Percentiles rank a stretch among this genome's conserved stretches.
Conservation (phyloP, 164 flowering plant genomes). For the Berberis thunbergii region DNA sequence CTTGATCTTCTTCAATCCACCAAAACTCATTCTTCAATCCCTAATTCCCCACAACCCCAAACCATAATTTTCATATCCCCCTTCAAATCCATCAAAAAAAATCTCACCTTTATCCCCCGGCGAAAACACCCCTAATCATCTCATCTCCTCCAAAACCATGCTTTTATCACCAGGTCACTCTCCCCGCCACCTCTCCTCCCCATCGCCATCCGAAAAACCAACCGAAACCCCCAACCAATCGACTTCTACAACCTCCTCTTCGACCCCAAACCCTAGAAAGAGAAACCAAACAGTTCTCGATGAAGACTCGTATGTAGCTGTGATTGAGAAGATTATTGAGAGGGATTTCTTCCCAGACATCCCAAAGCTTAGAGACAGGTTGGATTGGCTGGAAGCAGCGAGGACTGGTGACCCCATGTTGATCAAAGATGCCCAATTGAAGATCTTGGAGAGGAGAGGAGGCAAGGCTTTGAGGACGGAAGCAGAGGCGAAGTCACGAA, state of each 20-base stretch:
- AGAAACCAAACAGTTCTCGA: constrained; percentile 45
- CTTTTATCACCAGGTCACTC: constrained; percentile 87
- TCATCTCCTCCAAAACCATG: constrained; percentile 29
- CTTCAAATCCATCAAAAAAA: no score
- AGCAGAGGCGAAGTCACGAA: constrained; percentile 25
- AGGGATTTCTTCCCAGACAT: constrained; percentile 93
- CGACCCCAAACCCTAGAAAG: constrained; percentile 13
- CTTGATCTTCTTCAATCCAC: no score
- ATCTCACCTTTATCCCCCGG: no score
- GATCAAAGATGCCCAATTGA: constrained; percentile 86
- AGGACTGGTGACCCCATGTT: constrained; percentile 64
- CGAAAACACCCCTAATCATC: no score
- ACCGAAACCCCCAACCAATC: constrained; percentile 7
- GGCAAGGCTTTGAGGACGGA: constrained; percentile 13
- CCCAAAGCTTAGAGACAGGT: constrained; percentile 78
- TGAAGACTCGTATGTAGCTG: constrained; percentile 72
- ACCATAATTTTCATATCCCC: no score
- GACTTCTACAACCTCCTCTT: constrained; percentile 5
- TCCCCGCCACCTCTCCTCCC: constrained; percentile 62
- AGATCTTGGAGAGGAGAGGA: constrained; percentile 77
- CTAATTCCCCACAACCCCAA: no score
- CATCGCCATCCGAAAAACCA: constrained; percentile 26
- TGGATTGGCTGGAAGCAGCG: constrained; percentile 82
- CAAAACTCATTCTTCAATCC: no score
- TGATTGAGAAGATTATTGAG: constrained; percentile 84